These are phyloP conservation scores for Vaccinium vitisidaea DNA, from an alignment of 148 eudicot species.

Conservation along the genomic window DNA sequence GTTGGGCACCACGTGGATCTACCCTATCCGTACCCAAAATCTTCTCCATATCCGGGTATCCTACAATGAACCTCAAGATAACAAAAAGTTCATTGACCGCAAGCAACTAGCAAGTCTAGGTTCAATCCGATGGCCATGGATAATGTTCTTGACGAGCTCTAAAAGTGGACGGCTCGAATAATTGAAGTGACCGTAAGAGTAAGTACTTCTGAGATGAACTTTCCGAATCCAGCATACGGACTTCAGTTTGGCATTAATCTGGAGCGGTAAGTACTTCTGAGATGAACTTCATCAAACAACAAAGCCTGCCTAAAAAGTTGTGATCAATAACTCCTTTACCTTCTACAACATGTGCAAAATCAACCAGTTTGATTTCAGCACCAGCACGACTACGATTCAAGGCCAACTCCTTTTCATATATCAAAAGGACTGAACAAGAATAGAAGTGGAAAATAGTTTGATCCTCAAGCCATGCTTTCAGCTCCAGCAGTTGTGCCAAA, in stretches of 20 bases:
- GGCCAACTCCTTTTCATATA: slow-evolving; percentile 54
- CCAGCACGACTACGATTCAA: slow-evolving; percentile 28
- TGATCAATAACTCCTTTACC: slow-evolving; percentile 81
- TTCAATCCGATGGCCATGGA: not conserved
- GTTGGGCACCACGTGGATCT: no score
- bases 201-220: no score
- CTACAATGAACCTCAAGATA: no score
- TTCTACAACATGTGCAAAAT: slow-evolving; percentile 38
- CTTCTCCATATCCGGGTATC: no score
- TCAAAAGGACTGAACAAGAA: slow-evolving; percentile 67
- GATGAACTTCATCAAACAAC: slow-evolving; percentile 79
- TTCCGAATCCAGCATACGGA: no score
- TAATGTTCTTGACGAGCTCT: no score
- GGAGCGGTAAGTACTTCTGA: slow-evolving; percentile 38
- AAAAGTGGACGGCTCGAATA: no score
- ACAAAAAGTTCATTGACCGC: no score
- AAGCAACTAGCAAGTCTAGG: not conserved
- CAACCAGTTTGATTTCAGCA: slow-evolving; percentile 58
- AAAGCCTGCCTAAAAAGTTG: slow-evolving; percentile 88
- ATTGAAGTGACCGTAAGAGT: no score
- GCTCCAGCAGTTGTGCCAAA: slow-evolving; percentile 66
- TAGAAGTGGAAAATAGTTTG: no score
- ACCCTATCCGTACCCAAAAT: no score
- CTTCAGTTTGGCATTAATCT: not conserved
- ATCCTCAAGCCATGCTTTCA: slow-evolving; percentile 94